phyloP scores from a whole-genome alignment of 306 rosid genomes.

The Acacia confusa region DNA sequence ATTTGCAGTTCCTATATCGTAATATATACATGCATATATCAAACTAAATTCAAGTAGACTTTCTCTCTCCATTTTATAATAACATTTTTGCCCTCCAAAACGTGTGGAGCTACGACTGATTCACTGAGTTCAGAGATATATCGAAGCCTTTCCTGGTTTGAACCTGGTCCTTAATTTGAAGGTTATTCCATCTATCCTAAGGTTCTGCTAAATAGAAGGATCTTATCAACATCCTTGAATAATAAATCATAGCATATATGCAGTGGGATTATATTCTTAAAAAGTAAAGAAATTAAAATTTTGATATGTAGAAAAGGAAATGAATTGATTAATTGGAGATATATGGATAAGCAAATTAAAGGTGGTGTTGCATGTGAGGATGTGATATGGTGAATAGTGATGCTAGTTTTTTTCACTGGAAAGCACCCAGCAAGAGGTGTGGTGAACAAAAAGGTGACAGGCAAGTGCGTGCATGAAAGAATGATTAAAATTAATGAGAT shows the following conservation, averaged over 20 bases:
- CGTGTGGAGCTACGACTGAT: constrained; percentile 12
- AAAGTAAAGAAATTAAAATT: no score
- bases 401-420: neutral
- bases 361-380: neutral
- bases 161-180: no score
- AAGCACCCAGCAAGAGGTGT: neutral
- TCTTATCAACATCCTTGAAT: no score
- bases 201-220: no score
- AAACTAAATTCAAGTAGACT: constrained; percentile 5
- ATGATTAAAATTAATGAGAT: neutral
- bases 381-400: neutral
- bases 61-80: neutral
- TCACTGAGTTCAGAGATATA: neutral
- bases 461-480: neutral
- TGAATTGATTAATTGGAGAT: neutral
- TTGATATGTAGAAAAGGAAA: neutral
- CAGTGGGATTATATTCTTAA: no score
- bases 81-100: constrained; percentile 2
- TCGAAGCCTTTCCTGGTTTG: no score
- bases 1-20: neutral
- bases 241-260: no score
- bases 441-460: constrained; percentile 6
- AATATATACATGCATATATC: no score
- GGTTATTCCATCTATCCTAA: no score
- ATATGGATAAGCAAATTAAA: neutral